A percentile compares a stretch with the other conserved stretches of the same genome.
These are phyloP conservation scores for Fonsecaea pugnacius DNA, from an alignment of 2,329 filamentous ascomycete genomes.

Conservation along the genomic window DNA sequence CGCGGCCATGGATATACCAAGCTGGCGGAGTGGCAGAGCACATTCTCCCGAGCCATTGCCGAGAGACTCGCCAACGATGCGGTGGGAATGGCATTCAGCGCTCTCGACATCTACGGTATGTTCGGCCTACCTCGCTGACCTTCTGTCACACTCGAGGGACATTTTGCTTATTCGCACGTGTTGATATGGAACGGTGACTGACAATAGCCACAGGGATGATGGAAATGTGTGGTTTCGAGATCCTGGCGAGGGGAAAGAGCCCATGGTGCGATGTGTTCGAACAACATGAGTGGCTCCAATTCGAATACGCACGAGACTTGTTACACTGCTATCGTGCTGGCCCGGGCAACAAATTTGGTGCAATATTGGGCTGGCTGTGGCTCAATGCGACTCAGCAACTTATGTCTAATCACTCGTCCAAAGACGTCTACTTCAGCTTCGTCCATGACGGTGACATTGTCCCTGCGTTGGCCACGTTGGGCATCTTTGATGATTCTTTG, in stretches of 20 bases:
- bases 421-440: constrained; percentile 60
- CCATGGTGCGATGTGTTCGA: constrained; percentile 63
- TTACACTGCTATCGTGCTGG: constrained; percentile 64
- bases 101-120: constrained; percentile 61
- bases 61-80: constrained; percentile 51
- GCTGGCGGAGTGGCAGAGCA: constrained; percentile 52
- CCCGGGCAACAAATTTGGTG: constrained; percentile 59
- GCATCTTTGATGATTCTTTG: constrained; percentile 53
- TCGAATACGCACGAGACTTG: constrained; percentile 64
- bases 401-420: constrained; percentile 48
- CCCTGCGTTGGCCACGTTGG: constrained; percentile 55
- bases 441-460: constrained; percentile 65
- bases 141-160: not conserved
- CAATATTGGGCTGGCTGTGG: constrained; percentile 62
- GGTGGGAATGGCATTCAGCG: constrained; percentile 49
- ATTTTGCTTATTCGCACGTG: not conserved
- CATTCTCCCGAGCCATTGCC: constrained; percentile 55
- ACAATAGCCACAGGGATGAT: constrained; percentile 41
- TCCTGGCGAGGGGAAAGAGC: constrained; percentile 57
- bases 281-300: constrained; percentile 57
- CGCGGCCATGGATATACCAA: constrained; percentile 57
- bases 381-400: constrained; percentile 60
- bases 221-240: constrained; percentile 66
- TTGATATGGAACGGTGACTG: not conserved
- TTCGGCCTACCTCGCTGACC: not conserved